These are phyloP conservation scores for Cryptococcus hybrid DNA, from an alignment of 1,284 basidiomycete species.

Conservation along the genomic window DNA sequence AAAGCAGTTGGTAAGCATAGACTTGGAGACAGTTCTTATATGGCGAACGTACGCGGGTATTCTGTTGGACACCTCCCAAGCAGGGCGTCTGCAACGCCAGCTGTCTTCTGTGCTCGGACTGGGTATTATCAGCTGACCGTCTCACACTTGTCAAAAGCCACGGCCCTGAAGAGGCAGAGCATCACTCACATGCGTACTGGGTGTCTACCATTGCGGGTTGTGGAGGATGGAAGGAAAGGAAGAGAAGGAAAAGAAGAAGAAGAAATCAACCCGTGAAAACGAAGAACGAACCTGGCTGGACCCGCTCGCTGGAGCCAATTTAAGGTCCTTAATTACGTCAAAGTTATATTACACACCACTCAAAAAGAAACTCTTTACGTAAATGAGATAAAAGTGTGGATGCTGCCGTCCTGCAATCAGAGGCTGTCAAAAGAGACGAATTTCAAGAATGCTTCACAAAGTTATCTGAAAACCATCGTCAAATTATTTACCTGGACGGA, in stretches of 20 bases:
- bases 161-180: too few species aligned
- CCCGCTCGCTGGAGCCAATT: too few species aligned
- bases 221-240: background rate
- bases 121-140: conserved; percentile 2
- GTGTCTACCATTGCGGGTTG: conserved; percentile 20
- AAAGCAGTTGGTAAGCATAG: background rate
- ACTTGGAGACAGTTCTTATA: background rate
- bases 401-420: too few species aligned
- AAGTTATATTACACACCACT: too few species aligned
- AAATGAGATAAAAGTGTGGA: too few species aligned
- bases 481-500: too few species aligned
- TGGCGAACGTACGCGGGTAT: conserved; percentile 57
- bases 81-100: conserved; percentile 80
- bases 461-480: too few species aligned
- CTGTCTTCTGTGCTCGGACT: conserved; percentile 92
- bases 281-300: background rate
- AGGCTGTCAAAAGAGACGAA: too few species aligned
- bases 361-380: too few species aligned
- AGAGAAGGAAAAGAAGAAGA: background rate
- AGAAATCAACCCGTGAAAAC: background rate
- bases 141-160: background rate
- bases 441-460: too few species aligned
- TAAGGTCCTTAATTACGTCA: too few species aligned
- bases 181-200: conserved; percentile 64
- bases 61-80: conserved; percentile 65